phyloP scores from a whole-genome alignment of 257 asterid species.

The Forsythia viridissima region DNA sequence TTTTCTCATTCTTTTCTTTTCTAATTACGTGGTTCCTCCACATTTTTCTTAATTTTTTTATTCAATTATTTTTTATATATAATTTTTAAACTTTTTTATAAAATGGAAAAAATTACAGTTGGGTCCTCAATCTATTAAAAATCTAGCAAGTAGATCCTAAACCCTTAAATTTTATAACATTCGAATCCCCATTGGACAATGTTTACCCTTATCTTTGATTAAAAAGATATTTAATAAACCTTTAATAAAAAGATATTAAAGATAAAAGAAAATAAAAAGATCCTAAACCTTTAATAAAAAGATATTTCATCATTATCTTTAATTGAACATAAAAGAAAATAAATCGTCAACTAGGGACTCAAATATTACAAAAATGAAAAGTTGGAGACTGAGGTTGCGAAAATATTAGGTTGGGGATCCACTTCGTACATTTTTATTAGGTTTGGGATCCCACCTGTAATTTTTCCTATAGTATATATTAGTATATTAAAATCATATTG shows the following conservation, averaged over 20 bases:
- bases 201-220: not conserved
- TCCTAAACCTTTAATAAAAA: no score
- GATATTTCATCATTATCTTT: not conserved
- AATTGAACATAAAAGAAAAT: no score
- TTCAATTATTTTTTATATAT: not conserved
- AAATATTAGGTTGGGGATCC: not conserved
- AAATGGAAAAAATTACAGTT: not conserved
- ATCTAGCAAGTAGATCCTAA: not conserved
- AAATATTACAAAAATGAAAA: not conserved
- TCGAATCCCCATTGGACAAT: not conserved
- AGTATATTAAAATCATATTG: no score
- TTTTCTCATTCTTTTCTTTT: constrained; percentile 6
- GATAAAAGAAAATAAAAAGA: no score
- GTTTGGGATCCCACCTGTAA: not conserved
- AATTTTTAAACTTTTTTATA: not conserved
- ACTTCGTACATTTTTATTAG: not conserved
- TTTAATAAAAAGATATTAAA: not conserved
- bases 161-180: no score
- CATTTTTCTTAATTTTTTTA: not conserved
- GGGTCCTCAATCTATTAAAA: not conserved
- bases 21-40: not conserved
- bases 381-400: not conserved
- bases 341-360: not conserved
- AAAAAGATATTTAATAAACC: no score
- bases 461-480: not conserved